Base-by-base conservation (phyloP, 164 flowering plant genomes). In the Hamamelis virginiana region DNA sequence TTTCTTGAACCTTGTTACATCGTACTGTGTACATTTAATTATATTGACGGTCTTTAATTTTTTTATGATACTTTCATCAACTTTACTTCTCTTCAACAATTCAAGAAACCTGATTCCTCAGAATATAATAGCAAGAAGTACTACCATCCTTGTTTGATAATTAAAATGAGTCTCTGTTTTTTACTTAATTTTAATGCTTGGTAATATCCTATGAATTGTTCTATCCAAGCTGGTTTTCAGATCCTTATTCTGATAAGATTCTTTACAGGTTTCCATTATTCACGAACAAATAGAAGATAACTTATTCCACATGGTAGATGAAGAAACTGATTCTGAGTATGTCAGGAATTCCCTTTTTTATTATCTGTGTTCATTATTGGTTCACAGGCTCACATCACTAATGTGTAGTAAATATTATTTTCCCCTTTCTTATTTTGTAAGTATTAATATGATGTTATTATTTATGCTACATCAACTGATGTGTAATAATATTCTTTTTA, bases 291-390 rank as follows among this genome's bases (percentile, higher is more conserved):
- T 96, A 66, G 99, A 96, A 79, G 94, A 86, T 52, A 79, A 84
- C 67, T 78, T 96, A 72, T 96, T 96, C 76, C 87, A 76, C 68
- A 87, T 93, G 99, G 82, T 96, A 74, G 96, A 96, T 74, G 98
- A 96, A 76, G 99, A 96, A 85, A 93, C 98, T 67, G 96, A 96
- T 81, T 65, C 90, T 62, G 98, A 91, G 99, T 96, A 88, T 74
- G 92, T 77, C 8, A 38, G 44, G 0, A 33, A 33, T 46, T 44
- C 14, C 19, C 28, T 23, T 45, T 59, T 61, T 1, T 9, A n/a
- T 57, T 48, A 4, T 33, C 15, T 51, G 21, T 16, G 1, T 64
- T 64, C 47, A 11, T 27, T 25, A 45, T 74, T 52, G 19, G 44
- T 21, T 16, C 12, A 26, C 27, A 13, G 28, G 48, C 60, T 62